Evolutionary conservation across 257 asterid genomes (phyloP), one percentile per base, ranked within the genome.

Genomic region (Haberlea rhodopensis): DNA sequence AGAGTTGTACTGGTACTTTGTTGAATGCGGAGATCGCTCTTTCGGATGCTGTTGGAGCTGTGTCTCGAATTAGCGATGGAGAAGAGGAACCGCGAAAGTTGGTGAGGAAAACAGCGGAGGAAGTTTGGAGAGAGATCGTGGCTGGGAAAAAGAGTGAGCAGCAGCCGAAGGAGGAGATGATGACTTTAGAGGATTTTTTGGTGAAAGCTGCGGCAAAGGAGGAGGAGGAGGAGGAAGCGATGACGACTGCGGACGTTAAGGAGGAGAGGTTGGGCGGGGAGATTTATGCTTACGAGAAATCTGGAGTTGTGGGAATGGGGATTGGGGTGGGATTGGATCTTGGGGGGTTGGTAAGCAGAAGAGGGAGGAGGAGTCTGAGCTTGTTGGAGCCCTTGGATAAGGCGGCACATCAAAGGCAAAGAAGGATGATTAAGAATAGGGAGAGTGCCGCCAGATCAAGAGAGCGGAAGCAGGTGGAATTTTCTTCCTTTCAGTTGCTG

Each of bases 401-500:
- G 81, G 94, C 83, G 3, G 77, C 86, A 1, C 86, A 74, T 64
- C 89, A 83, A 46, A 68, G 84, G 79, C 84, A 89, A 48, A 78
- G 84, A 78, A 85, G 97, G 84, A 92, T 92, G 99, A 92, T 92
- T 59, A 92, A 92, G 88, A 92, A 89, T 67, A 81, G 99, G 77
- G 99, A 89, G 79, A 89, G 97, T 34, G 99, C 99, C 4, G 97
- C 99, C 0, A 85, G 99, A 78, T 92, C 99, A 20, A 84, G 99
- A 70, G 99, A 89, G 83, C 90, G 99, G 48, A 92, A 92, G 78
- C 97, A 89, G 99, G 99, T 89, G 53, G 73, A 55, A 22, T 24
- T 68, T 57, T 18, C 15, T 37, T 61, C 28, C 26, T 51, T 22
- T 46, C 28, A 19, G 16, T 57, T 63, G 48, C 37, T 68, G 51